phyloP scores from a whole-genome alignment of 2,329 filamentous ascomycete genomes.

The Xylariaceae sp. region DNA sequence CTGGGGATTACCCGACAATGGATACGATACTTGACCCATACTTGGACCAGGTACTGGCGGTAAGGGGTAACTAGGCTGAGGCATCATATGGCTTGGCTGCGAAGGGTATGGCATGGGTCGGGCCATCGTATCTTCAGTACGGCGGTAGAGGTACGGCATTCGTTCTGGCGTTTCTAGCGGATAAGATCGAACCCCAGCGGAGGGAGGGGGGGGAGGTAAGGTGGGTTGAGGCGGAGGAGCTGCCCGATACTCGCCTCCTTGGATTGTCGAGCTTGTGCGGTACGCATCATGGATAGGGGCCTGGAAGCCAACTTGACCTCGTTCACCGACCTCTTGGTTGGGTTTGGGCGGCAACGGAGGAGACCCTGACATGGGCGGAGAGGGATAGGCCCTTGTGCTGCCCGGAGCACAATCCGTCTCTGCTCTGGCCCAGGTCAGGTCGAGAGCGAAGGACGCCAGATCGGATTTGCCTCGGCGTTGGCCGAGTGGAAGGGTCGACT shows the following conservation, averaged over 20 bases:
- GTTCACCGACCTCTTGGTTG: constrained; percentile 53
- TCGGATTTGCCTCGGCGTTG: constrained; percentile 55
- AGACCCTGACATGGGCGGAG: constrained; percentile 71
- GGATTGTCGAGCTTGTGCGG: constrained; percentile 34
- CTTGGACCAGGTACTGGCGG: constrained; percentile 29
- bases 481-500: constrained; percentile 46
- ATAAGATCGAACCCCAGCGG: constrained; percentile 31
- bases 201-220: constrained; percentile 16
- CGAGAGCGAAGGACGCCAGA: constrained; percentile 50
- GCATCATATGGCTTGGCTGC: constrained; percentile 27
- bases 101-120: constrained; percentile 29
- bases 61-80: constrained; percentile 32
- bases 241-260: constrained; percentile 33
- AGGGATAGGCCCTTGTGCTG: constrained; percentile 59
- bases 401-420: constrained; percentile 50
- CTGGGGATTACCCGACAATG: constrained; percentile 29
- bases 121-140: constrained; percentile 32
- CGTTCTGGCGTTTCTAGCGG: constrained; percentile 35
- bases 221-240: constrained; percentile 26
- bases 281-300: constrained; percentile 47
- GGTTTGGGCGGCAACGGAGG: constrained; percentile 56
- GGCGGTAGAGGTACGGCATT: constrained; percentile 35
- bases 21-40: constrained; percentile 22
- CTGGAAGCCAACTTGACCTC: constrained; percentile 45
- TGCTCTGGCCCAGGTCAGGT: constrained; percentile 52